Evolutionary conservation across 1,284 basidiomycete species (phyloP).

Genomic region (Schizophyllum amplum): DNA sequence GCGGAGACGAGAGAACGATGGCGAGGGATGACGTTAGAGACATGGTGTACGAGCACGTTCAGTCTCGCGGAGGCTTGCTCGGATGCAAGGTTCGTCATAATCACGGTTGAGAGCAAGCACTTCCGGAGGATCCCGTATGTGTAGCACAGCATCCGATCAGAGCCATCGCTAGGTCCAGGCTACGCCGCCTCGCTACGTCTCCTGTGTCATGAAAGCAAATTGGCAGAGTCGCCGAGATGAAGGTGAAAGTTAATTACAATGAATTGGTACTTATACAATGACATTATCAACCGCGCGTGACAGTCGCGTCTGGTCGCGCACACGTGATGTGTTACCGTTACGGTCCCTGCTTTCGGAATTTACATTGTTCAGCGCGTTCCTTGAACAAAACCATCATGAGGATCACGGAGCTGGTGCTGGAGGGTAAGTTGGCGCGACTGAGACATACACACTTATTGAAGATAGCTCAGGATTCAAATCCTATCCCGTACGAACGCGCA

Average conservation of each 20-base stretch:
- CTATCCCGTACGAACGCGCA: constrained; percentile 91
- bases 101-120: neutral
- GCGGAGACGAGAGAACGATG: neutral
- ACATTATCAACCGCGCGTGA: too few species aligned
- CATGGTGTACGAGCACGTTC: neutral
- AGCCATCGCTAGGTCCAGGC: too few species aligned
- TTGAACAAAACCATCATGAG: constrained; percentile 41
- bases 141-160: too few species aligned
- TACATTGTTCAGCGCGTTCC: neutral
- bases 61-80: neutral
- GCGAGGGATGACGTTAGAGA: neutral
- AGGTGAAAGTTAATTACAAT: too few species aligned
- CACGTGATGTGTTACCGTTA: neutral
- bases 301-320: neutral
- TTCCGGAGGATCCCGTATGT: neutral
- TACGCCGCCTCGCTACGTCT: too few species aligned
- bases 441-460: neutral
- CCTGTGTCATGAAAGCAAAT: too few species aligned
- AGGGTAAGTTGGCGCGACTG: constrained; percentile 35
- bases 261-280: too few species aligned
- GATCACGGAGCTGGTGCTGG: constrained; percentile 76
- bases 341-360: neutral
- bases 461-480: constrained; percentile 79
- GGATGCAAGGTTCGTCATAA: neutral
- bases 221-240: too few species aligned